Base-by-base conservation (phyloP, 352 stramenopile genomes). In the Globisporangium polare region DNA sequence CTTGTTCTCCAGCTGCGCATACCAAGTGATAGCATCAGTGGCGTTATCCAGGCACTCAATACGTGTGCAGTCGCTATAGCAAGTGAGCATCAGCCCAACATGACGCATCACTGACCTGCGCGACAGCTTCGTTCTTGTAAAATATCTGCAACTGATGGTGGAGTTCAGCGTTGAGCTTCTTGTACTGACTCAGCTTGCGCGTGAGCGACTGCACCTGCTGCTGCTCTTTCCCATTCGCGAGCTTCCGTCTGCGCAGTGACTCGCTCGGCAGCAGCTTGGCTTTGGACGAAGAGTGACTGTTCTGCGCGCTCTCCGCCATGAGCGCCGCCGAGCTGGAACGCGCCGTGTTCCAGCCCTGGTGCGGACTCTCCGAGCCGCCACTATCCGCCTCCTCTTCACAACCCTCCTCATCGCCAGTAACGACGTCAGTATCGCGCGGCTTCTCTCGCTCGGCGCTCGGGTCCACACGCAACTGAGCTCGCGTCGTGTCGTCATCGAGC, bases 1-100 rank as follows among this genome's bases (percentile, higher is more conserved):
- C 37, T 73, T 75, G 65, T 91, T 94, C 46, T 88, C 80, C 0
- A 94, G 53, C 78, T 90, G 41, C 8, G 43, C 8, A 52, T 33
- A 35, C 20, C 26, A 60, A 18, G 6, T 45, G n/a, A 35, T n/a
- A 35, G 18, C n/a, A n/a, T n/a, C 45, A 52, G 45, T 31, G 9
- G n/a, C n/a, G n/a, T n/a, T n/a, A n/a, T n/a, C n/a, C n/a, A n/a
- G n/a, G n/a, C n/a, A n/a, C n/a, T n/a, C n/a, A n/a, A n/a, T n/a
- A n/a, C n/a, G n/a, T n/a, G n/a, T n/a, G n/a, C n/a, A n/a, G n/a
- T n/a, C n/a, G n/a, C n/a, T n/a, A n/a, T n/a, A n/a, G n/a, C n/a
- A 35, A 56, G 17, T 17, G 13, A 18, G 5, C 18, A 2, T 3
- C 35, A 3, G 10, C 8, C 13, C 29, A 33, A 33, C 29, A 33